Evolutionary conservation across 1,284 basidiomycete genomes (phyloP).

Genomic region (Heterobasidion parviporum): DNA sequence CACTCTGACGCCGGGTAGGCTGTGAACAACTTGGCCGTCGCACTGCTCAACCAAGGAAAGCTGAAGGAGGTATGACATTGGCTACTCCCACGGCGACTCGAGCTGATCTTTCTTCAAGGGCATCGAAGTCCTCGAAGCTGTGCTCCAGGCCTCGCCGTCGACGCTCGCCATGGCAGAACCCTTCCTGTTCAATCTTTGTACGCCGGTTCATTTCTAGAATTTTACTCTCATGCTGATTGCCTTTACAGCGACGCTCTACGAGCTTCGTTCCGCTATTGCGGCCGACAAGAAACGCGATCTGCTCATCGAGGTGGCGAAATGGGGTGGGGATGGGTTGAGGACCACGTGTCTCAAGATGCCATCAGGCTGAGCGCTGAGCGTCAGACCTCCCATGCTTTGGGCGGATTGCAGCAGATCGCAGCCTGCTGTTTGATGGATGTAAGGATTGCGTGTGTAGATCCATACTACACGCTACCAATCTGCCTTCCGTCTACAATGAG

Average conservation of each 20-base stretch:
- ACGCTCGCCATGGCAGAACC: conserved; percentile 68
- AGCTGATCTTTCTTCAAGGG: conserved; percentile 30
- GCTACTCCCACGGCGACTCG: background rate
- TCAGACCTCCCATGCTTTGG: too few relatives aligned
- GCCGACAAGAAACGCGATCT: conserved; percentile 67
- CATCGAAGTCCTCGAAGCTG: conserved; percentile 57
- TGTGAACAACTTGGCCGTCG: conserved; percentile 71
- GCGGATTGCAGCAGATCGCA: too few relatives aligned
- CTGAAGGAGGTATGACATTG: conserved; percentile 49
- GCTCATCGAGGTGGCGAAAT: conserved; percentile 67
- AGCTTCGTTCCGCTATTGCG: conserved; percentile 61
- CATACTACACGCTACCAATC: too few relatives aligned
- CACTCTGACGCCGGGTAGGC: conserved; percentile 34
- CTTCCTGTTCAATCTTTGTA: conserved; percentile 75
- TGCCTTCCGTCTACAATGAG: too few relatives aligned
- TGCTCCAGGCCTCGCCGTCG: conserved; percentile 53
- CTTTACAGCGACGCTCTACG: conserved; percentile 67
- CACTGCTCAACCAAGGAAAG: conserved; percentile 58
- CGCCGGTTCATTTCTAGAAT: conserved; percentile 14
- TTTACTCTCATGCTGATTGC: background rate
- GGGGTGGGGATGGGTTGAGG: conserved; percentile 74
- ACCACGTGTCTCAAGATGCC: conserved; percentile 78
- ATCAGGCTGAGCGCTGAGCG: background rate
- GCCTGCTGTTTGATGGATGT: too few relatives aligned
- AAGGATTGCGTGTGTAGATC: too few relatives aligned